Conservation (phyloP, 1,284 basidiomycete species). For the Farysia itapuensis region DNA sequence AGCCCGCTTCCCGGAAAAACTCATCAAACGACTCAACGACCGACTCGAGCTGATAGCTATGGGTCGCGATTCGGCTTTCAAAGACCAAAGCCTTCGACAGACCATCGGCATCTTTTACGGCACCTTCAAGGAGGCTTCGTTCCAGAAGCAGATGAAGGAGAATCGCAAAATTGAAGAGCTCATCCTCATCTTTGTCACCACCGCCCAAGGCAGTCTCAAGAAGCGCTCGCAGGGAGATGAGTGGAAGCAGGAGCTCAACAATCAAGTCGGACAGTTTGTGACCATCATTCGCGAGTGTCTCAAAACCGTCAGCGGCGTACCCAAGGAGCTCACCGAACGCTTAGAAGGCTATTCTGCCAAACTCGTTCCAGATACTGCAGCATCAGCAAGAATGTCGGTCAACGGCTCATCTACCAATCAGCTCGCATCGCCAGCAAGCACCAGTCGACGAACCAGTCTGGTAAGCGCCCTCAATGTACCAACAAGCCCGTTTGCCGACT, state of each 20-base stretch:
- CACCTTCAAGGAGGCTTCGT: conserved; percentile 47
- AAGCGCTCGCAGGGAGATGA: conserved; percentile 73
- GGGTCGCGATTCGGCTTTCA: conserved; percentile 52
- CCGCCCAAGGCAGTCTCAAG: conserved; percentile 64
- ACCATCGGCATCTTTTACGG: conserved; percentile 56
- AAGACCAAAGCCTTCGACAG: conserved; percentile 44
- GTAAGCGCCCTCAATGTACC: conserved; percentile 21
- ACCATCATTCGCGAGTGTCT: conserved; percentile 80
- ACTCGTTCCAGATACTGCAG: conserved; percentile 63
- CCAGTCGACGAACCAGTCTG: conserved; percentile 29
- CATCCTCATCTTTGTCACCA: conserved; percentile 90
- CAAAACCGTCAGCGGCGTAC: conserved; percentile 57
- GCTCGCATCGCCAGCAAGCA: conserved; percentile 7
- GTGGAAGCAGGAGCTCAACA: conserved; percentile 90
- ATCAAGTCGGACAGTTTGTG: conserved; percentile 84
- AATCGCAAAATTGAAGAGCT: conserved; percentile 96
- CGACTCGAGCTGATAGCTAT: conserved; percentile 54
- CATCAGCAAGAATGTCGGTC: conserved; percentile 44
- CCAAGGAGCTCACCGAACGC: conserved; percentile 77
- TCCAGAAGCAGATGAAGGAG: conserved; percentile 72
- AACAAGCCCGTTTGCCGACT: conserved; percentile 16
- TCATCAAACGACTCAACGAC: conserved; percentile 52
- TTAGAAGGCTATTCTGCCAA: conserved; percentile 81
- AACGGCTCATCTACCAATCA: conserved; percentile 14
- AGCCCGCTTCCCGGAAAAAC: conserved; percentile 55